Evolutionary conservation across 345 rosid species (phyloP), one percentile per base, ranked within the genome.

Genomic region (Dipteronia sinensis): DNA sequence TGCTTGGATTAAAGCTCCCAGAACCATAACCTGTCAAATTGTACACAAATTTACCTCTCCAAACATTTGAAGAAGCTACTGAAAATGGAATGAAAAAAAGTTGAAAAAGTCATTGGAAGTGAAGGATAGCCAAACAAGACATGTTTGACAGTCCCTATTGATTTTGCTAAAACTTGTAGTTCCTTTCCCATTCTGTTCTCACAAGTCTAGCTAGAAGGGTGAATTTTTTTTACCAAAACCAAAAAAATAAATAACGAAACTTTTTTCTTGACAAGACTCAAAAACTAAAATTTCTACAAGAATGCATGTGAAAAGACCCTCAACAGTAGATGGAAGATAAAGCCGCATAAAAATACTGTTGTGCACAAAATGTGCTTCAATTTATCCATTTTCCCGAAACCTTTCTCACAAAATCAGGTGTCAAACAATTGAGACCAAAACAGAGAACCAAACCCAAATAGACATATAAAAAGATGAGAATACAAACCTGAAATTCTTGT

Each of bases 1-100:
- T 85, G 87, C 72, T 82, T 76, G 87, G 81, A 83, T 79, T 86
- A 83, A 87, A 77, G 84, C 83, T 85, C 82, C 84, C 86, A 61
- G 79, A 78, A 51, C 88, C 86, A 79, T 78, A 81, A 81, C 89
- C 92, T 84, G 86, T 82, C 76, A 76, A 65, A 69, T 23, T 11
- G 59, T 13, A 79, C 20, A 19, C 11, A 47, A 55, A 29, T 72
- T 53, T 29, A 63, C 69, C 62, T 73, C 34, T 16, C 76, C 11
- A n/a, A 77, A 61, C 53, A 75, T 65, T 79, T 51, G 72, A 10
- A 40, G 79, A 69, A 72, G 44, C 55, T 15, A 29, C 31, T 56
- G 61, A 22, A 22, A 77, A 49, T 42, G 34, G 6, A 34, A 40
- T 40, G 19, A 53, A 63, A 15, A 12, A 7, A 25, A 67, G 1